Evolutionary conservation across 371 early-diverging fungal species (phyloP).

Genomic region (Mortierella sp.): DNA sequence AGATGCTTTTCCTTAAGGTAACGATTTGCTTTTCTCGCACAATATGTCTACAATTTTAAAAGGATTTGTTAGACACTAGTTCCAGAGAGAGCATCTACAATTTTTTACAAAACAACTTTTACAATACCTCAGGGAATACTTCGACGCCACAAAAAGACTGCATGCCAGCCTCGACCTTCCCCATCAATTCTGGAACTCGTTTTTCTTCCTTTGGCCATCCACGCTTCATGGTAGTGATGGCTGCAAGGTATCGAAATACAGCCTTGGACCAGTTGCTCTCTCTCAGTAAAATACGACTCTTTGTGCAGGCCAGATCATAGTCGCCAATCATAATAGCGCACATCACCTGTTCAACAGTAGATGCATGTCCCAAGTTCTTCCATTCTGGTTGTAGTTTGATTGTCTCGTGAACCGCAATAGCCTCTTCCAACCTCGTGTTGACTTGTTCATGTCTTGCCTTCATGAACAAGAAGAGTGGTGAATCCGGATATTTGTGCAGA

Average conservation of each 20-base stretch:
- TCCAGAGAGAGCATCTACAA: not conserved
- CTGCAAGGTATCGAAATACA: constrained; percentile 42
- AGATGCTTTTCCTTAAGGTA: constrained; percentile 43
- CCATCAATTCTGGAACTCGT: constrained; percentile 37
- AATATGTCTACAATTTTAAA: constrained; percentile 33
- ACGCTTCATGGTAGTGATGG: constrained; percentile 42
- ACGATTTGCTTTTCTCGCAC: constrained; percentile 48
- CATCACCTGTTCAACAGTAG: constrained; percentile 42
- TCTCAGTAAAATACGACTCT: constrained; percentile 36
- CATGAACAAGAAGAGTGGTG: constrained; percentile 37
- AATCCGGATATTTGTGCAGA: constrained; percentile 42
- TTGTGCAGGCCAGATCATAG: constrained; percentile 43
- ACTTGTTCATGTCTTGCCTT: constrained; percentile 46
- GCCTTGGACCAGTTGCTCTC: constrained; percentile 56
- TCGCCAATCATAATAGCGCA: constrained; percentile 53
- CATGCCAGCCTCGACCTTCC: constrained; percentile 47
- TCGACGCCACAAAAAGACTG: constrained; percentile 48
- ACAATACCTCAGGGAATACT: constrained; percentile 45
- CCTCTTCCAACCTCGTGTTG: constrained; percentile 37
- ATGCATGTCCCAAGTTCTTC: constrained; percentile 34
- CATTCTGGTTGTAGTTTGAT: constrained; percentile 36
- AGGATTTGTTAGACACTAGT: not conserved
- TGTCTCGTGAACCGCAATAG: constrained; percentile 44
- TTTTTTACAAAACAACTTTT: not conserved
- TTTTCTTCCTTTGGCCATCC: constrained; percentile 41